Conservation (phyloP, 192 early-diverging fungal genomes). For the Umbelopsis sp. region DNA sequence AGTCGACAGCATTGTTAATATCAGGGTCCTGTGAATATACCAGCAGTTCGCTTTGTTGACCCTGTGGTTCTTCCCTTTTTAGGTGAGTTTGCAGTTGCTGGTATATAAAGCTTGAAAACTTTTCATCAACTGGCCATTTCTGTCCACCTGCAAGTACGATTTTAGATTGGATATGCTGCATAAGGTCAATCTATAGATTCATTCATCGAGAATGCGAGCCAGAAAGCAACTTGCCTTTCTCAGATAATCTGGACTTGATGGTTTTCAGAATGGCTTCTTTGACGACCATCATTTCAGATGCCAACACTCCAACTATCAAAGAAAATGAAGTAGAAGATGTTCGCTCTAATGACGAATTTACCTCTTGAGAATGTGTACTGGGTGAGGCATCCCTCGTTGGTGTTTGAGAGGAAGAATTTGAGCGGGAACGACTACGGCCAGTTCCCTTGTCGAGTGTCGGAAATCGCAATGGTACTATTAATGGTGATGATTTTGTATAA, state of each 20-base stretch:
- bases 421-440: not conserved
- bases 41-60: not conserved
- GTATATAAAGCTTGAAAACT: not conserved
- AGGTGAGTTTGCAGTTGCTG: not conserved
- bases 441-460: not conserved
- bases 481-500: not conserved
- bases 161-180: not conserved
- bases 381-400: not conserved
- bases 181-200: not conserved
- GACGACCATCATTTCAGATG: not conserved
- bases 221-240: not conserved
- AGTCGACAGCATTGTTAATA: conserved; percentile 14
- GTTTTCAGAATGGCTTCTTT: not conserved
- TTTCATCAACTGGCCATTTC: not conserved
- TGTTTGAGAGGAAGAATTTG: not conserved
- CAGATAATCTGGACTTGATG: not conserved
- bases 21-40: not conserved
- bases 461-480: not conserved
- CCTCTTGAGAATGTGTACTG: not conserved
- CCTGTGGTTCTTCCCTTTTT: not conserved
- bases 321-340: not conserved
- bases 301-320: not conserved
- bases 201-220: too few relatives aligned
- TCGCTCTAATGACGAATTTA: not conserved
- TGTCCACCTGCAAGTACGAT: not conserved